Base-by-base conservation (phyloP, 352 stramenopile genomes). In the Pythium rhizo-oryzae region DNA sequence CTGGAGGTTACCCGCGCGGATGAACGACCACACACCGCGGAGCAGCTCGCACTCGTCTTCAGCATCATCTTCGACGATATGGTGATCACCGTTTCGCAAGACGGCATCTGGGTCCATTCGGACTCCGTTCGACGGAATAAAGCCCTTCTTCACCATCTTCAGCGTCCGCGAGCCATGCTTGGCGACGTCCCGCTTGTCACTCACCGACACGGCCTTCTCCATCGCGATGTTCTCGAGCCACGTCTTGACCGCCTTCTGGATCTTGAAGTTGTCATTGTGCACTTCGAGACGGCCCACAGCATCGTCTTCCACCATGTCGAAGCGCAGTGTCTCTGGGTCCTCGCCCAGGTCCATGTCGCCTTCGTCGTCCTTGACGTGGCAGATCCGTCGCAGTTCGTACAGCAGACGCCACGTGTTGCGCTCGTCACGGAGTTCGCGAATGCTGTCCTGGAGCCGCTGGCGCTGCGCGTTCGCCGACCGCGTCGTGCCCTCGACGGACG, bases 201-300 rank as follows among this genome's bases (percentile, higher is more conserved):
- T 85, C 21, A 91, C 78, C 7, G 68, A 57, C n/a, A 92, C 77
- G 2, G 79, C 83, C 8, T 80, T 76, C 64, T 96, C 86, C 49
- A 89, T 72, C 35, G 87, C 87, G 55, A 91, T 92, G 53, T 78
- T 90, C 67, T 94, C 87, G n/a, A 94, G 80, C 86, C 86, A 94
- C 23, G 72, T 67, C 59, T 91, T 91, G 2, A 94, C 84, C 7
- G 85, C 85, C 15, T 70, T 70, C 59, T 94, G 84, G 49, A 93
- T 84, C 65, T 82, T 83, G 65, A 83, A 94, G 51, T 72, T 79
- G 57, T 93, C 82, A 47, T 84, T 89, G 12, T 62, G 72, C 4
- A 71, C 81, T 60, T 92, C 85, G 24, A 94, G 60, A 16, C 87
- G 35, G 1, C 82, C 75, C 46, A 94, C 76, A 0, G 84, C 88